Percentiles rank a stretch among this genome's conserved stretches.
Conservation (phyloP, 805 yeast species). For the Lipomyces mesembrius region DNA sequence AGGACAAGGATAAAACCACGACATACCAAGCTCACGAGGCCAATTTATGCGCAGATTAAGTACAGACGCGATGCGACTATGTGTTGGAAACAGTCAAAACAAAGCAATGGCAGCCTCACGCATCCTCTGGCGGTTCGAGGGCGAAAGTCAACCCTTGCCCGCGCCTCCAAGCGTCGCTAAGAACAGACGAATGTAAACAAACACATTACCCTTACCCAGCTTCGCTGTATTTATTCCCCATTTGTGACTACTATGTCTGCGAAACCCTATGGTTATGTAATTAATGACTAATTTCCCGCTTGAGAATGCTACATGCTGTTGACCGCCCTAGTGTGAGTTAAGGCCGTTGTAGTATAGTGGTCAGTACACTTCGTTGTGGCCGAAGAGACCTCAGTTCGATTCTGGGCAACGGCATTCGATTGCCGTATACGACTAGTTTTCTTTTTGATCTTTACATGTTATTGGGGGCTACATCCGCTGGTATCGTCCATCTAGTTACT, state of each 20-base stretch:
- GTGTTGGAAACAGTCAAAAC: neutral
- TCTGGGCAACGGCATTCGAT: constrained; percentile 61
- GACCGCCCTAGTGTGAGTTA: neutral
- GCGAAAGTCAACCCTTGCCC: too few relatives aligned
- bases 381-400: constrained; percentile 67
- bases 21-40: neutral
- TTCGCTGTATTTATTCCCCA: too few relatives aligned
- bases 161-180: too few relatives aligned
- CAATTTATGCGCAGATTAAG: neutral
- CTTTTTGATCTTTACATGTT: neutral
- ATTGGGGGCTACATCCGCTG: neutral
- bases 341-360: constrained; percentile 55
- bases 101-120: neutral
- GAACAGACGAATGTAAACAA: constrained; percentile 10
- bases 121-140: neutral
- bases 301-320: neutral
- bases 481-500: too few relatives aligned
- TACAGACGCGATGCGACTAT: neutral
- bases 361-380: constrained; percentile 68
- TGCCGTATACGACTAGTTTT: neutral
- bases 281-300: neutral
- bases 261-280: too few relatives aligned
- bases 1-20: neutral
- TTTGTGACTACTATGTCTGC: too few relatives aligned
- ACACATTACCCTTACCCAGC: neutral